These are phyloP conservation scores for Juglanconis sp. DNA, from an alignment of 2,329 filamentous ascomycete species.

Conservation along the genomic window DNA sequence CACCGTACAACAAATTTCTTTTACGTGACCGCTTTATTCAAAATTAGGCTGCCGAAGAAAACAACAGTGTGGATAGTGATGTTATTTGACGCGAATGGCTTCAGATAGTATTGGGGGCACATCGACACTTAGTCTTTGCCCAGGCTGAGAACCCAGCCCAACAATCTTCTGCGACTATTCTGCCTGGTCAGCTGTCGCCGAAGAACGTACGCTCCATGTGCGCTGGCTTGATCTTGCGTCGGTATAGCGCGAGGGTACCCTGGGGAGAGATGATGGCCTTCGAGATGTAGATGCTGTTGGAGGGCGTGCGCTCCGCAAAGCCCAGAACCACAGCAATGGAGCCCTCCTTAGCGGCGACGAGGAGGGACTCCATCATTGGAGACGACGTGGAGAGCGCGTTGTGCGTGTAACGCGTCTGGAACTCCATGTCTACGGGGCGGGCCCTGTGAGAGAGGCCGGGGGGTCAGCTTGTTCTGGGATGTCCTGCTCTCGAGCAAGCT, in stretches of 20 bases:
- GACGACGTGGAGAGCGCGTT: neutral
- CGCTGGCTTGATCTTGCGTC: conserved; percentile 50
- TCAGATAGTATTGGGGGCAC: too few relatives aligned
- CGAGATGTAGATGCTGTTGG: conserved; percentile 40
- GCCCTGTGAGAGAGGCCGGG: neutral
- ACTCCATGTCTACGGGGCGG: neutral
- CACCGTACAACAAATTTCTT: too few relatives aligned
- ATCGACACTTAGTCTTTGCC: too few relatives aligned
- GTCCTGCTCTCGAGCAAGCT: neutral
- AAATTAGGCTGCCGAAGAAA: too few relatives aligned
- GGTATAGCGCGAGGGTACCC: conserved; percentile 36
- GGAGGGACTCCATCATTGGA: conserved; percentile 36
- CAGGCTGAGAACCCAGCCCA: too few relatives aligned
- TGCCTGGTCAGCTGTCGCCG: conserved; percentile 32
- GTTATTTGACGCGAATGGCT: too few relatives aligned
- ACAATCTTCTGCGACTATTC: too few relatives aligned
- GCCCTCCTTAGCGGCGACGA: conserved; percentile 37
- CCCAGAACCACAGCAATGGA: conserved; percentile 46
- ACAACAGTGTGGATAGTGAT: too few relatives aligned
- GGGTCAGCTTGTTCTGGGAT: neutral
- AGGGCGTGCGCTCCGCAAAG: conserved; percentile 45
- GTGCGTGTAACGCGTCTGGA: neutral
- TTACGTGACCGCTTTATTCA: too few relatives aligned
- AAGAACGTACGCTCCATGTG: conserved; percentile 52
- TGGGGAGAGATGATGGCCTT: conserved; percentile 41